A percentile compares a stretch with the other conserved stretches of the same genome.
phyloP scores from a whole-genome alignment of 2,329 filamentous ascomycete genomes.

The Cordyceps pruinosa region DNA sequence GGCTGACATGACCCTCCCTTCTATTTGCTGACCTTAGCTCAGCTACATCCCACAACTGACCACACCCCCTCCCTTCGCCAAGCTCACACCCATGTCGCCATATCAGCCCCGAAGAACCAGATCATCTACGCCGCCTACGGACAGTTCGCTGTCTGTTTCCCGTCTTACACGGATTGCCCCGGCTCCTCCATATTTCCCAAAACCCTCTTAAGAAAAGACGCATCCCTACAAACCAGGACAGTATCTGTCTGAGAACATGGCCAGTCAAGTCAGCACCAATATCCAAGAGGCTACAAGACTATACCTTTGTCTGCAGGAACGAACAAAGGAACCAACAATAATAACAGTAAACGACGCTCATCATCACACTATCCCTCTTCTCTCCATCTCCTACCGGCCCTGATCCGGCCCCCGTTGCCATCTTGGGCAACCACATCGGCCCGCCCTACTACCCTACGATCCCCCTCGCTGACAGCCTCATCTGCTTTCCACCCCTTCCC shows the following conservation, averaged over 20 bases:
- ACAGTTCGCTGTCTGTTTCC: neutral
- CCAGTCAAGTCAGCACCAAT: too few species aligned
- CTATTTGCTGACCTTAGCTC: neutral
- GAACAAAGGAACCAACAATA: neutral
- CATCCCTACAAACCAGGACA: neutral
- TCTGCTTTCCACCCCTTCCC: neutral
- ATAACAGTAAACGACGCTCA: too few species aligned
- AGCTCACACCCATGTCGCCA: too few species aligned
- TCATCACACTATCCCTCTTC: too few species aligned
- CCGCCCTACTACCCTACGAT: neutral
- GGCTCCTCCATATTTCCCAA: neutral
- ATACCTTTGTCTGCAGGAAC: too few species aligned
- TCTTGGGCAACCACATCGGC: slow-evolving; percentile 3
- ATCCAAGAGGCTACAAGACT: neutral
- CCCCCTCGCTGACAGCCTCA: slow-evolving; percentile 2
- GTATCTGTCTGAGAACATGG: too few species aligned
- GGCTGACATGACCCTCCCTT: neutral
- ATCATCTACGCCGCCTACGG: neutral
- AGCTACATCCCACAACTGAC: neutral
- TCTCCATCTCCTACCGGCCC: too few species aligned
- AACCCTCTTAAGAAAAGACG: too few species aligned
- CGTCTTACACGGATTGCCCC: slow-evolving; percentile 3
- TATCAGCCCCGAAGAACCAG: too few species aligned
- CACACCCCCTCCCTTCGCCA: neutral
- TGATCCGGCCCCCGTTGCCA: slow-evolving; percentile 2